These are phyloP conservation scores for Primulina tabacum DNA, from an alignment of 257 asterid species.

Conservation along the genomic window DNA sequence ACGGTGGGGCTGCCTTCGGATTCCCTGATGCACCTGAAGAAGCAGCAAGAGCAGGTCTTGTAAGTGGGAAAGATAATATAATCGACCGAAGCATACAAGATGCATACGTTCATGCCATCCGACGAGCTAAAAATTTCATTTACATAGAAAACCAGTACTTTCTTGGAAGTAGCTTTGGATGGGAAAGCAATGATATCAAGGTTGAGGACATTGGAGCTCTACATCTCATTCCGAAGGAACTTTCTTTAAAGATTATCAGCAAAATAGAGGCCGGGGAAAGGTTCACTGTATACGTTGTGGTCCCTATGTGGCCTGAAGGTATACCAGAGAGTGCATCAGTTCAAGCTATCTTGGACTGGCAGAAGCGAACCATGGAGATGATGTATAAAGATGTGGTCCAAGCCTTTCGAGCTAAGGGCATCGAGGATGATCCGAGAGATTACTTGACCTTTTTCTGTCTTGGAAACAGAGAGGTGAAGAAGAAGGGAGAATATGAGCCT, in stretches of 20 bases:
- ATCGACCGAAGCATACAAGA: neutral
- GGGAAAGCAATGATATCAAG: neutral
- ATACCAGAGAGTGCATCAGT: neutral
- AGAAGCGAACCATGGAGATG: neutral
- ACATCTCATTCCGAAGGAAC: neutral
- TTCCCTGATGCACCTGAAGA: neutral
- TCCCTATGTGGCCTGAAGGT: neutral
- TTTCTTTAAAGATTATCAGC: neutral
- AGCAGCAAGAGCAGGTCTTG: neutral
- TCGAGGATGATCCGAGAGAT: neutral
- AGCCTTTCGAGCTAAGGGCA: neutral
- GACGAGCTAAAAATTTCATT: neutral
- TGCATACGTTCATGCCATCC: neutral
- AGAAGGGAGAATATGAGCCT: slow-evolving; percentile 72
- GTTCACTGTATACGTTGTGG: neutral
- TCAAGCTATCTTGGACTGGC: neutral
- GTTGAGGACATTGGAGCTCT: neutral
- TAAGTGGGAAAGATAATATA: neutral
- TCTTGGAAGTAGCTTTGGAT: neutral
- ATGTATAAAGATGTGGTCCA: neutral
- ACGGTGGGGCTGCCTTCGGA: neutral
- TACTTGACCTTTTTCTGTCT: slow-evolving; percentile 80
- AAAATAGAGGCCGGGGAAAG: neutral
- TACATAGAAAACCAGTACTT: neutral
- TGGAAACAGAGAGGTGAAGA: slow-evolving; percentile 76